Evolutionary conservation across 805 yeast species (phyloP), one percentile per base, ranked within the genome.

Genomic region (Teunomyces lycoperdinae): DNA sequence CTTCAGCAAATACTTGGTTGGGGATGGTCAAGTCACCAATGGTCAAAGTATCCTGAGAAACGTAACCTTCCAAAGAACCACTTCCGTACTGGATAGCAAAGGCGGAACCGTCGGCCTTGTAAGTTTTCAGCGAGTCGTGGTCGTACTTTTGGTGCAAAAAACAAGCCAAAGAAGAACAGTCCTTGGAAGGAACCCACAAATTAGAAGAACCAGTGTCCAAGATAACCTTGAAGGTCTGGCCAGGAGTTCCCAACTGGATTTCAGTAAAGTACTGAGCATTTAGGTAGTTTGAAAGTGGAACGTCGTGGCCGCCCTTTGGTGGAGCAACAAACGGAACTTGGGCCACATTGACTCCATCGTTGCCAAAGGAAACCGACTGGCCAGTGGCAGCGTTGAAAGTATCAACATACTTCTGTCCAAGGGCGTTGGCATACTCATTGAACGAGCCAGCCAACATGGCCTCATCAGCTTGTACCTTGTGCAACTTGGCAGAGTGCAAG

Each of bases 231-330:
- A 94, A 94, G 13, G 80, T 67, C 75, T 94, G 99, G 43, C 87
- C 89, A 8, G 99, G 99, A 35, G 96, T 87, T 58, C 99, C 99
- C 50, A 94, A 62, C 49, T 83, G 76, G 59, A 94, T 87, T 63
- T 92, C 97, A 39, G 99, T 86, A 67, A 79, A 94, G 72, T 94
- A 92, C 74, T 94, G 99, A 38, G 98, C 98, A 67, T 94, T 94
- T 72, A 89, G 71, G 70, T 92, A 94, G 76, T 94, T 91, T 55
- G 94, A 85, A 67, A 94, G 79, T 10, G 98, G 97, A 42, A 89
- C 77, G 55, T 86, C 85, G 64, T 85, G 89, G 5, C 56, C 58
- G 7, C 45, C 51, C 6, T 57, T 58, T 8, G 41, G 44, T 42
- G 53, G 45, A 31, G 52, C 47, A 35, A 76, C 61, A 53, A 77